Percentiles rank a stretch among this genome's conserved stretches.
Conservation (phyloP, 306 rosid genomes). For the Adenanthera pavonina region DNA sequence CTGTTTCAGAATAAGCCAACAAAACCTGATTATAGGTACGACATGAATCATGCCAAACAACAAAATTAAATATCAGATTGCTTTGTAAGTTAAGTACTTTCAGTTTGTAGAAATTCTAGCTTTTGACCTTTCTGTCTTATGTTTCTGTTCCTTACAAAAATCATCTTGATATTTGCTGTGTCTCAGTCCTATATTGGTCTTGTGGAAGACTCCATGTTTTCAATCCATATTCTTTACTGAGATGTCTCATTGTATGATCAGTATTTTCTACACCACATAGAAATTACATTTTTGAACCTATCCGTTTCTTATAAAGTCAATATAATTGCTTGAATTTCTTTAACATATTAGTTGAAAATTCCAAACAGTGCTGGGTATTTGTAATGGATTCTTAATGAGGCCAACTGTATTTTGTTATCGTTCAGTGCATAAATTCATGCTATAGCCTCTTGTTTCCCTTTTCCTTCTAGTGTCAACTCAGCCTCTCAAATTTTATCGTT, state of each 20-base stretch:
- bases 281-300: conserved; percentile 2
- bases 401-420: conserved; percentile 5
- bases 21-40: conserved; percentile 90
- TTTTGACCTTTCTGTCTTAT: background rate
- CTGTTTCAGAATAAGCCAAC: conserved; percentile 82
- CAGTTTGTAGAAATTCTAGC: conserved; percentile 2
- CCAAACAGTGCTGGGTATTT: conserved; percentile 6
- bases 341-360: conserved; percentile 6
- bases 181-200: background rate
- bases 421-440: conserved; percentile 2
- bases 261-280: background rate
- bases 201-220: background rate
- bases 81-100: background rate
- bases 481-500: conserved; percentile 15
- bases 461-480: conserved; percentile 6
- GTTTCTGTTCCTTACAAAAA: conserved; percentile 2
- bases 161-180: background rate
- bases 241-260: background rate
- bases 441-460: conserved; percentile 6
- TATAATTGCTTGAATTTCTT: conserved; percentile 11
- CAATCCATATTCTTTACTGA: background rate
- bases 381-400: background rate
- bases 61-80: background rate
- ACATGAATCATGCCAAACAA: conserved; percentile 35
- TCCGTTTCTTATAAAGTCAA: conserved; percentile 29